These are phyloP conservation scores for Russula griseocarnosa DNA, from an alignment of 768 basidiomycete genomes.

Conservation along the genomic window DNA sequence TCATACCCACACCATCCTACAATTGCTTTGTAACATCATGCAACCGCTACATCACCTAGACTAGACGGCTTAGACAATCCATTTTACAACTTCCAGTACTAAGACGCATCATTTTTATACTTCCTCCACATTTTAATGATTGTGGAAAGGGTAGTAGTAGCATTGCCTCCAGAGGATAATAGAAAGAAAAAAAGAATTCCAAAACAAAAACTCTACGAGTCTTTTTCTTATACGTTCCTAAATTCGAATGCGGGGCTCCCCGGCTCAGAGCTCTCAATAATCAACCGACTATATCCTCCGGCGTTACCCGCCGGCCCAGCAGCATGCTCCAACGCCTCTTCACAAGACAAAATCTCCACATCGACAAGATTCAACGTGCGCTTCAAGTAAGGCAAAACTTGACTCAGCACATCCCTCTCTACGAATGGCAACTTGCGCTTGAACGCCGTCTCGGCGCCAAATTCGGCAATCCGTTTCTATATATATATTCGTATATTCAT, in stretches of 20 bases:
- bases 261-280: conserved; percentile 85
- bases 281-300: conserved; percentile 60
- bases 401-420: conserved; percentile 65
- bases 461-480: conserved; percentile 78
- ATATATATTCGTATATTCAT: too few relatives aligned
- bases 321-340: conserved; percentile 58
- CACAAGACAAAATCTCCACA: conserved; percentile 65
- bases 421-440: conserved; percentile 79
- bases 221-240: conserved; percentile 61
- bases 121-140: too few relatives aligned
- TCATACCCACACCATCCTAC: neutral
- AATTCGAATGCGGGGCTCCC: conserved; percentile 85
- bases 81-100: neutral
- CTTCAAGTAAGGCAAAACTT: conserved; percentile 77
- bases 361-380: conserved; percentile 66
- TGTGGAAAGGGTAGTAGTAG: neutral
- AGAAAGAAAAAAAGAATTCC: neutral
- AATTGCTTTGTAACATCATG: neutral
- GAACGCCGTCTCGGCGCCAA: conserved; percentile 74
- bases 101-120: neutral
- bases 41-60: neutral
- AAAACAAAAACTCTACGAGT: neutral
- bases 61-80: neutral
- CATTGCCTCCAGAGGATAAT: neutral
- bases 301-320: conserved; percentile 39